A percentile compares a stretch with the other conserved stretches of the same genome.
These are phyloP conservation scores for Entomortierella lignicola DNA, from an alignment of 192 early-diverging fungal species.

Conservation along the genomic window DNA sequence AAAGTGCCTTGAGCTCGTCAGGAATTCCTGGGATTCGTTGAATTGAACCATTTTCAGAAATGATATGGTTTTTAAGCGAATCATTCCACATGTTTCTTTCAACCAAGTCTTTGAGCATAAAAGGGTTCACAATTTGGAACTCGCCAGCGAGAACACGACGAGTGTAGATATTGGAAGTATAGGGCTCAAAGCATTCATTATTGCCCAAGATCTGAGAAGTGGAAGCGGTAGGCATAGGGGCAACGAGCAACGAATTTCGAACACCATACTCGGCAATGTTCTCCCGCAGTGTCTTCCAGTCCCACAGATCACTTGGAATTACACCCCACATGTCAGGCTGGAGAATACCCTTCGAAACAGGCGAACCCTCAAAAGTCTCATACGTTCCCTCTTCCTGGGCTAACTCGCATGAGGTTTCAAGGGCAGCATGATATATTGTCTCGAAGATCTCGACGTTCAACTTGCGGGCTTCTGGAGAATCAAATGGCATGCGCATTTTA, in stretches of 20 bases:
- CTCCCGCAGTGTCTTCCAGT: slow-evolving; percentile 89
- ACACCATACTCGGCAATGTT: slow-evolving; percentile 86
- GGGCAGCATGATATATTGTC: slow-evolving; percentile 94
- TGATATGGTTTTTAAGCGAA: slow-evolving; percentile 92
- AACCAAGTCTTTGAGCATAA: slow-evolving; percentile 94
- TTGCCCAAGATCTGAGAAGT: slow-evolving; percentile 97
- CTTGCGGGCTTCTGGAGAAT: slow-evolving; percentile 83
- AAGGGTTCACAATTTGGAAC: slow-evolving; percentile 98
- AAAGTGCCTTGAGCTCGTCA: slow-evolving; percentile 86
- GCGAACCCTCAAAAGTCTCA: slow-evolving; percentile 89
- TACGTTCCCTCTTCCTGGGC: slow-evolving; percentile 84
- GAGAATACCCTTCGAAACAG: slow-evolving; percentile 87
- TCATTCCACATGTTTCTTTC: slow-evolving; percentile 94
- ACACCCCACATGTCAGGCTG: slow-evolving; percentile 97
- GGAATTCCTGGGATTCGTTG: slow-evolving; percentile 83
- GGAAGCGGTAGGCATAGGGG: slow-evolving; percentile 98
- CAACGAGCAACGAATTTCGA: slow-evolving; percentile 94
- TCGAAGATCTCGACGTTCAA: slow-evolving; percentile 94
- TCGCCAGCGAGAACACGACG: slow-evolving; percentile 96
- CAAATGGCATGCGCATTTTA: slow-evolving; percentile 94
- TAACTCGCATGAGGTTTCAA: slow-evolving; percentile 93
- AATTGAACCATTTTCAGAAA: slow-evolving; percentile 89
- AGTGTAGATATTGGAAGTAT: slow-evolving; percentile 96
- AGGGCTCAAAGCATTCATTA: slow-evolving; percentile 98
- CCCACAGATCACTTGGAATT: slow-evolving; percentile 83